Conservation (phyloP, 257 asterid species). For the Solanum sitiens region DNA sequence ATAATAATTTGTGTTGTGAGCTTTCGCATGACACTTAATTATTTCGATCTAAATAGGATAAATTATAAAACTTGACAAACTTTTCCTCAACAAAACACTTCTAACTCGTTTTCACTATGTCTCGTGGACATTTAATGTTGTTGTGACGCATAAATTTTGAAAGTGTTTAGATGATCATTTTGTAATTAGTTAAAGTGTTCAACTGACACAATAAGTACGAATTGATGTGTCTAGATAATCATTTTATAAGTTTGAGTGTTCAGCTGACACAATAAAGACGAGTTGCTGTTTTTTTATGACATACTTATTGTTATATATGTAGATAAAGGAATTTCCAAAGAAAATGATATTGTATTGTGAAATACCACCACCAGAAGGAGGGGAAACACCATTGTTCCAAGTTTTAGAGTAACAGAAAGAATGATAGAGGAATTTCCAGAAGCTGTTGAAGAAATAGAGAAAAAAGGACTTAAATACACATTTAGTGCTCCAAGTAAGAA, state of each 20-base stretch:
- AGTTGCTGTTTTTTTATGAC: neutral
- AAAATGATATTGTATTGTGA: slow-evolving; percentile 71
- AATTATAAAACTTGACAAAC: no score
- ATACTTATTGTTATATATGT: neutral
- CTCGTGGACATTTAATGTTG: fast-evolving
- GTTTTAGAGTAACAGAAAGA: slow-evolving; percentile 58
- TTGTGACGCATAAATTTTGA: neutral
- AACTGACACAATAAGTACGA: no score
- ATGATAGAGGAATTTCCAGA: slow-evolving; percentile 72
- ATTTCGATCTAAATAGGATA: no score
- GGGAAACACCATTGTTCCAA: slow-evolving; percentile 80
- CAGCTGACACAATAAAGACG: neutral
- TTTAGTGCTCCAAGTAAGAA: slow-evolving; percentile 60
- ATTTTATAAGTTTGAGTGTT: neutral
- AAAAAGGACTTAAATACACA: slow-evolving; percentile 56
- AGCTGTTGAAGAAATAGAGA: slow-evolving; percentile 58
- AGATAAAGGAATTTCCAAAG: slow-evolving; percentile 67
- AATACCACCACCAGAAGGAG: slow-evolving; percentile 76
- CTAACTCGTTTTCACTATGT: neutral
- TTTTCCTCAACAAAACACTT: neutral
- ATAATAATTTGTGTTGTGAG: neutral
- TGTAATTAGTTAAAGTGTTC: no score
- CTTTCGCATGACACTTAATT: neutral
- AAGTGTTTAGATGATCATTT: neutral
- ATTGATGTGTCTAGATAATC: no score